A percentile compares a stretch with the other conserved stretches of the same genome.
phyloP scores from a whole-genome alignment of 768 basidiomycete genomes.

The Chiua virens region DNA sequence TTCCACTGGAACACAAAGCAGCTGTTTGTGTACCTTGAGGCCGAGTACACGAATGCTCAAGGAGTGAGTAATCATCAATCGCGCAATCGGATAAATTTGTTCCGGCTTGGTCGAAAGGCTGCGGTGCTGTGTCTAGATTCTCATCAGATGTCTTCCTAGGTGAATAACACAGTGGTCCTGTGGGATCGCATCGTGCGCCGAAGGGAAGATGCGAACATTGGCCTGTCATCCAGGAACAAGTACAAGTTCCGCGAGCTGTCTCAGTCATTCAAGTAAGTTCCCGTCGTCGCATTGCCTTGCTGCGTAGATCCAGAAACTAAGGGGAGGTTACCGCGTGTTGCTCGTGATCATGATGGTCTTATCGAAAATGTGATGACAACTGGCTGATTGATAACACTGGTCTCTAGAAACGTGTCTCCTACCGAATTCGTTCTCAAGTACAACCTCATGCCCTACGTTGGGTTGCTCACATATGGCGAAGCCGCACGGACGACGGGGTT shows the following conservation, averaged over 20 bases:
- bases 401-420: conserved; percentile 57
- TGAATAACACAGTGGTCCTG: conserved; percentile 76
- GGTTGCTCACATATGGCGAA: conserved; percentile 75
- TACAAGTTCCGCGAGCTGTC: conserved; percentile 80
- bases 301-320: not conserved
- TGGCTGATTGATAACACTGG: conserved; percentile 2
- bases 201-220: conserved; percentile 68
- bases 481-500: conserved; percentile 49
- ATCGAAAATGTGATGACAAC: conserved; percentile 1
- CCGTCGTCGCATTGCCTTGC: not conserved
- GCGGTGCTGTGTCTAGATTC: conserved; percentile 2
- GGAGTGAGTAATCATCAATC: conserved; percentile 52
- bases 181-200: conserved; percentile 92
- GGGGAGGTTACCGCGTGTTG: conserved; percentile 20
- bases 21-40: conserved; percentile 82
- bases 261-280: conserved; percentile 69
- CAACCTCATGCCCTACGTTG: conserved; percentile 90
- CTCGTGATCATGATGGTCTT: conserved; percentile 11
- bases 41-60: conserved; percentile 73
- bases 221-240: conserved; percentile 61
- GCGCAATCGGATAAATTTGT: conserved; percentile 1
- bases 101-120: conserved; percentile 23
- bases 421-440: conserved; percentile 79
- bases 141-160: conserved; percentile 37
- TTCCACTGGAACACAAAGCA: conserved; percentile 99